These are phyloP conservation scores for Calonectria pteridis DNA, from an alignment of 2,329 filamentous ascomycete genomes.

Conservation along the genomic window DNA sequence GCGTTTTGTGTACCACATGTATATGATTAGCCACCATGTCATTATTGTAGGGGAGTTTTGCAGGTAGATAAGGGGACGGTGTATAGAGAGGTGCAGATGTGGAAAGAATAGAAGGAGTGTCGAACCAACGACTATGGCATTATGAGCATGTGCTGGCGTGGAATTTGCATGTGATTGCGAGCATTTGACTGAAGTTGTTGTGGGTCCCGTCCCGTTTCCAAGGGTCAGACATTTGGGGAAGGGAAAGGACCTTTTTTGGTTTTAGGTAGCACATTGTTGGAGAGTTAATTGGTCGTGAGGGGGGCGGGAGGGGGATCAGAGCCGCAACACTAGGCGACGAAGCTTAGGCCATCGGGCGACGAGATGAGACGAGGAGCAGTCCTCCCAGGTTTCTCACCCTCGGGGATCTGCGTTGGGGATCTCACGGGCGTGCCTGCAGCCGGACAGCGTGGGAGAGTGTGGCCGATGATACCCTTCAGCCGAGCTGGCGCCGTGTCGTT, in stretches of 20 bases:
- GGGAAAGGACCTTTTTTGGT: neutral
- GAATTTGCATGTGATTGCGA: constrained; percentile 41
- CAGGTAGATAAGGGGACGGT: constrained; percentile 30
- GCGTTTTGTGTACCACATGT: constrained; percentile 37
- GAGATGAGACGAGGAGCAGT: neutral
- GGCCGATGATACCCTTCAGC: constrained; percentile 16
- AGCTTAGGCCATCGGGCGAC: neutral
- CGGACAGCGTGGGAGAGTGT: neutral
- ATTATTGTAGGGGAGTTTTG: constrained; percentile 21
- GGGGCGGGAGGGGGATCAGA: constrained; percentile 9
- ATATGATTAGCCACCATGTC: constrained; percentile 32
- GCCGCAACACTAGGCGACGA: constrained; percentile 16
- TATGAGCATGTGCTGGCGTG: constrained; percentile 5
- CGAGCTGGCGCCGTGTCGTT: neutral
- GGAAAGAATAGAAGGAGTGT: constrained; percentile 29
- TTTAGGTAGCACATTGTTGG: neutral
- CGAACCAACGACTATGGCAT: constrained; percentile 15
- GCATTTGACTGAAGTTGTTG: constrained; percentile 20
- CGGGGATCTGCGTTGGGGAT: constrained; percentile 12
- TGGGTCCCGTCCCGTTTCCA: constrained; percentile 33
- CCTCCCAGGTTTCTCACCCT: neutral
- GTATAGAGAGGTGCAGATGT: constrained; percentile 22
- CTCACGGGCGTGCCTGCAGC: constrained; percentile 28
- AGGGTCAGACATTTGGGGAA: constrained; percentile 12
- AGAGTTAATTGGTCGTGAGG: constrained; percentile 7